Evolutionary conservation across 164 flowering plant genomes (phyloP).

Genomic region (Sextonia rubra): DNA sequence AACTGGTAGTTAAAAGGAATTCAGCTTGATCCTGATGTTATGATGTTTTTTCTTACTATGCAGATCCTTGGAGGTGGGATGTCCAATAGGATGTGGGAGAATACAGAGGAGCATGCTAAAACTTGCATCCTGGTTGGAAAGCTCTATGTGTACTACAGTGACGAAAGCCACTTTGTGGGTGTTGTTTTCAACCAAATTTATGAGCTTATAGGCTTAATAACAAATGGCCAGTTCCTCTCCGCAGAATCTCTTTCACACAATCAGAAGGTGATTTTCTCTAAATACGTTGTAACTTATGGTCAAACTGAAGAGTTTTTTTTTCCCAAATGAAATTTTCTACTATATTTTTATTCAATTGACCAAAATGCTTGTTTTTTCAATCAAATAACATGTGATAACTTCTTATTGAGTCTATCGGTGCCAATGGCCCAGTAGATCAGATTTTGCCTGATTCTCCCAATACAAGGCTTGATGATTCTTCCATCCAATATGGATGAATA

Average conservation of each 20-base stretch:
- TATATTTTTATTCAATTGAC: too few relatives aligned
- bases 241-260: conserved; percentile 41
- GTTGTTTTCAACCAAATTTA: conserved; percentile 51
- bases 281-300: too few relatives aligned
- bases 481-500: too few relatives aligned
- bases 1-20: neutral
- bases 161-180: conserved; percentile 31
- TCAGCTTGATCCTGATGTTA: neutral
- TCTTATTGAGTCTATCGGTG: too few relatives aligned
- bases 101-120: conserved; percentile 60
- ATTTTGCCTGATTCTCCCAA: too few relatives aligned
- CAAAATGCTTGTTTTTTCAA: too few relatives aligned
- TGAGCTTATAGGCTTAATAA: conserved; percentile 49
- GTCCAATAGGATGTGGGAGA: conserved; percentile 73
- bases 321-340: neutral
- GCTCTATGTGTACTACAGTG: conserved; percentile 47
- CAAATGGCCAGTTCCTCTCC: conserved; percentile 42
- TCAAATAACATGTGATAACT: too few relatives aligned
- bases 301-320: neutral
- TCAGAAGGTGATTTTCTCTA: conserved; percentile 40
- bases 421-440: too few relatives aligned
- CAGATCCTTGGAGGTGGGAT: conserved; percentile 60
- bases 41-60: neutral
- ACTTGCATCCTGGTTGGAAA: conserved; percentile 52
- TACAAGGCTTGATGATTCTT: too few relatives aligned